Evolutionary conservation across 345 rosid species (phyloP), one percentile per base, ranked within the genome.

Genomic region (Stellera chamaejasme): DNA sequence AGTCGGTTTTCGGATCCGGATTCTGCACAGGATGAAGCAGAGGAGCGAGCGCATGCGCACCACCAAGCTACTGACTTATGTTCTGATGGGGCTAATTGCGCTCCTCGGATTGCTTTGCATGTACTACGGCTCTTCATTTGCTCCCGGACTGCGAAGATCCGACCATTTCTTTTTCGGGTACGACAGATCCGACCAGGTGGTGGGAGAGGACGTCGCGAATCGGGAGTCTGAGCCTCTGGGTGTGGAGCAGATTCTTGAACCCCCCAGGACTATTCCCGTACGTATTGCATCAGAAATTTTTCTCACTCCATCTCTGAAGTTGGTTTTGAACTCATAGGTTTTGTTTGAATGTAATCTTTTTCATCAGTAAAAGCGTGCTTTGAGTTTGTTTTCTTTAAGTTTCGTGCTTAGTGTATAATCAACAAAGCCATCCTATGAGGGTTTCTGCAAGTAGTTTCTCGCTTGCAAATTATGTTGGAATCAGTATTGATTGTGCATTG

Each of bases 251-350:
- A 56, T 28, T 46, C 50, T 64, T 9, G 69, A 71, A 55, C 73
- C 78, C 46, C 90, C 81, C 26, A 75, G 75, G 65, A 81, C 79
- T 64, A 66, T 91, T 43, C 96, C 95, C 57, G 98, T 91, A 71
- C 42, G 83, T 63, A 13, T 51, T 42, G 14, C 47, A 15, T 45
- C 27, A 16, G 7, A 10, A 8, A 32, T 32, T 48, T 54, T 6
- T 44, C 23, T 25, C 26, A 48, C 43, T 11, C 23, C 51, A 42
- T 55, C 10, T 16, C 32, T 67, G 27, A 32, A 45, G 11, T 9
- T 52, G 56, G 25, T 23, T 39, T 47, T 51, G 50, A 11, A 14
- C 16, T 52, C 10, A 59, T 15, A 5, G 3, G 27, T 13, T 15
- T 52, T 53, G 39, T 32, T 53, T 27, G 11, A 15, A 14, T 36